Base-by-base conservation (phyloP, 1,284 basidiomycete species). In the Fomitopsis pinicola region DNA sequence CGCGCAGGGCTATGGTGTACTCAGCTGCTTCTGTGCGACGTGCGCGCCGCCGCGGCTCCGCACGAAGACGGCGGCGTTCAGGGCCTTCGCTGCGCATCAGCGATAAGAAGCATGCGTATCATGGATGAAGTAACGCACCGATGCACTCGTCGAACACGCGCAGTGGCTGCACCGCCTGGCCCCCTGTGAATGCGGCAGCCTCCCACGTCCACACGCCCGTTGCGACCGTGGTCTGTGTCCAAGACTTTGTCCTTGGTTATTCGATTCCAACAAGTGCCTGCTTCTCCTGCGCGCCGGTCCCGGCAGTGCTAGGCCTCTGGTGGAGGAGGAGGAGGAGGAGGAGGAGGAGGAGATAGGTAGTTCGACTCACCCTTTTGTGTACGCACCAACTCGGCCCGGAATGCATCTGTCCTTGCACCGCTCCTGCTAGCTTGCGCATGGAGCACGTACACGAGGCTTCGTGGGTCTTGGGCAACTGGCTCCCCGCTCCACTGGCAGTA, bases 21-120 rank as follows among this genome's bases (percentile, higher is more conserved):
- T 22, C 22, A 22, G 22, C 5, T 62, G 44, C 17, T 57, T 42
- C 17, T 19, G n/a, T 15, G 57, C 45, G 28, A 55, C 55, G 33
- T 63, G 55, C 9, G 63, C 62, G 2, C 38, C 38, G 4, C 60
- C 67, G 7, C 67, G 64, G 15, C 55, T 58, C 5, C 59, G 15
- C 33, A 50, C 62, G 30, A 59, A 61, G 7, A 30, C 17, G 2
- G 57, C 38, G 6, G 60, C 33, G 0, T 28, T 10, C 0, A 52
- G 52, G 26, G 62, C 58, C n/a, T 42, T 10, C 40, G 61, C 64
- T 38, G 26, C 8, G 14, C 42, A 46, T 15, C 17, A 15, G 33
- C 33, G 10, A 30, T 53, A 33, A 36, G 22, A 33, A 38, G 5
- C 5, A 12, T 5, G 19, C 15, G 7, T 14, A 22, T 22, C 22